phyloP scores from a whole-genome alignment of 2,329 filamentous ascomycete genomes.

The Chaetoscypha palmicola region DNA sequence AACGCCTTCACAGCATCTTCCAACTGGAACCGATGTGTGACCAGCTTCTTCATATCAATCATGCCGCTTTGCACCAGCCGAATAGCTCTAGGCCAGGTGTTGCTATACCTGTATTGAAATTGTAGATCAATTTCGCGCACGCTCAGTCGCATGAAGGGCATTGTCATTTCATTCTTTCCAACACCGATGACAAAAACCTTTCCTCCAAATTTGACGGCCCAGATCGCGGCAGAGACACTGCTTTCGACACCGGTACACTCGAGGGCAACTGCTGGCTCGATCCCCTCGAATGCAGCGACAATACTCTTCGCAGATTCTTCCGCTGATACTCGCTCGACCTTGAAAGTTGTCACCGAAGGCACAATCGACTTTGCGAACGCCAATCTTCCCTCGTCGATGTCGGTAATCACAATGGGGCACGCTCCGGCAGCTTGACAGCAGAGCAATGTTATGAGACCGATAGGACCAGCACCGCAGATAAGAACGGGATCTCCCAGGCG shows the following conservation, averaged over 20 bases:
- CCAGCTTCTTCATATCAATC: constrained; percentile 71
- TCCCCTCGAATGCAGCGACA: constrained; percentile 62
- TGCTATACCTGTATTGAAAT: constrained; percentile 94
- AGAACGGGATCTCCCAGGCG: constrained; percentile 79
- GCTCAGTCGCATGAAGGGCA: constrained; percentile 90
- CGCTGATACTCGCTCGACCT: constrained; percentile 58
- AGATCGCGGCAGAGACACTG: constrained; percentile 78
- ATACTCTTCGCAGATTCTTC: constrained; percentile 67
- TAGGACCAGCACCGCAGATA: constrained; percentile 88
- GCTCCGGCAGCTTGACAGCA: constrained; percentile 83
- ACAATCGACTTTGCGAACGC: constrained; percentile 79
- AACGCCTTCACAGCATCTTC: constrained; percentile 89
- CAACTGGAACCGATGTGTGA: constrained; percentile 79
- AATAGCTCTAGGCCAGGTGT: constrained; percentile 94
- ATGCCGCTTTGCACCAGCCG: constrained; percentile 78
- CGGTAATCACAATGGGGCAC: constrained; percentile 85
- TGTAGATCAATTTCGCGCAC: constrained; percentile 90
- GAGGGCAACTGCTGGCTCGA: constrained; percentile 75
- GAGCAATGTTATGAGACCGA: constrained; percentile 81
- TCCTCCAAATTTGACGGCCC: constrained; percentile 87
- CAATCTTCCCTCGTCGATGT: constrained; percentile 82
- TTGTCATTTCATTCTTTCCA: constrained; percentile 88
- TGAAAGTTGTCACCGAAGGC: constrained; percentile 73
- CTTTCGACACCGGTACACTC: constrained; percentile 95
- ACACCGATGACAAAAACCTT: constrained; percentile 97